Evolutionary conservation across 768 basidiomycete species (phyloP).

Genomic region (Amanita rimosa): DNA sequence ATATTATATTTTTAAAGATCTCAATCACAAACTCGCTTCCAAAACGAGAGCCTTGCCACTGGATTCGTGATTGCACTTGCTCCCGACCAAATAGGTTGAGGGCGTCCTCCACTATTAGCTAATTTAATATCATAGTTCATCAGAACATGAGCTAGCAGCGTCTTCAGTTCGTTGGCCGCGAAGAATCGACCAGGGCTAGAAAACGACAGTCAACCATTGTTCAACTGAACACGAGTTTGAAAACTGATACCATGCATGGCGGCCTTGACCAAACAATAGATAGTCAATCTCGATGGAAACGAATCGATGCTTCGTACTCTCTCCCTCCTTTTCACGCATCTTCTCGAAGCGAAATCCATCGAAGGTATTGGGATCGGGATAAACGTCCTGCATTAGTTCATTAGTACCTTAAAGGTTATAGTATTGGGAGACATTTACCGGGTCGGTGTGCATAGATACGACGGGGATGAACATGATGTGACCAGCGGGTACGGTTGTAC

Average conservation of each 20-base stretch:
- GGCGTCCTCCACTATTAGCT: constrained; percentile 12
- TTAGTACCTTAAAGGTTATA: neutral
- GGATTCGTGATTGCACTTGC: too few relatives aligned
- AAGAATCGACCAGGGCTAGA: constrained; percentile 23
- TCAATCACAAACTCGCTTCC: too few relatives aligned
- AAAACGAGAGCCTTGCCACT: too few relatives aligned
- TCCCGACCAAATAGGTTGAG: constrained; percentile 8
- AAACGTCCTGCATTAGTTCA: neutral
- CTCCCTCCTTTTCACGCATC: too few relatives aligned
- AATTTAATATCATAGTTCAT: constrained; percentile 23
- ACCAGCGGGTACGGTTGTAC: constrained; percentile 16
- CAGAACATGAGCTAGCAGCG: constrained; percentile 19
- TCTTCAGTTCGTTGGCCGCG: constrained; percentile 22
- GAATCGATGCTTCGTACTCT: too few relatives aligned
- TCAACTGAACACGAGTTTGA: neutral
- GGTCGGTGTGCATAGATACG: constrained; percentile 7
- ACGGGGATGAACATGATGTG: constrained; percentile 8
- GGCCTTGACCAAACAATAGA: too few relatives aligned
- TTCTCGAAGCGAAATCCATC: too few relatives aligned
- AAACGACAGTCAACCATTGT: neutral
- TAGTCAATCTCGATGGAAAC: too few relatives aligned
- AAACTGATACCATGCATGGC: constrained; percentile 7
- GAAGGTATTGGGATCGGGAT: too few relatives aligned
- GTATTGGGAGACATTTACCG: neutral
- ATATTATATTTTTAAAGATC: too few relatives aligned